A percentile compares a stretch with the other conserved stretches of the same genome.
Conservation (phyloP, 352 stramenopile species). For the Globisporangium lucens region DNA sequence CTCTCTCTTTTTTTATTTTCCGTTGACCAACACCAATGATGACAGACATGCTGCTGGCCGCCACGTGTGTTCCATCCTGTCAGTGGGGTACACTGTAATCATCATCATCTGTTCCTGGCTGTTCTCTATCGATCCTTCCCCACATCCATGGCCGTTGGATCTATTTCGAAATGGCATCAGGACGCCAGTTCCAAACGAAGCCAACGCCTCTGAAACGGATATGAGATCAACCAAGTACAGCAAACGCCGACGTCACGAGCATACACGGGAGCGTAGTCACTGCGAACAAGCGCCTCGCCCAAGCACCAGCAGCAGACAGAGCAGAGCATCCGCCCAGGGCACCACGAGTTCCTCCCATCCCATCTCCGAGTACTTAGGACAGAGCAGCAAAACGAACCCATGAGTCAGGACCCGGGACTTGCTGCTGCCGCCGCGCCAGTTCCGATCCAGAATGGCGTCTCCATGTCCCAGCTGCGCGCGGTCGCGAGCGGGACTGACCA, state of each 20-base stretch:
- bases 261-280: too few relatives aligned
- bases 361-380: neutral
- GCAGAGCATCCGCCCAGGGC: neutral
- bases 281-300: too few relatives aligned
- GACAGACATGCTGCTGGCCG: neutral
- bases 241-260: too few relatives aligned
- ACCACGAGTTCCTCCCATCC: neutral
- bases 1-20: neutral
- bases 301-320: neutral
- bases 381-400: neutral
- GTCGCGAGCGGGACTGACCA: neutral
- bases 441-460: neutral
- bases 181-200: too few relatives aligned
- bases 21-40: neutral
- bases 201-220: too few relatives aligned
- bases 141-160: too few relatives aligned
- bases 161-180: too few relatives aligned
- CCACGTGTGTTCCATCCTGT: neutral
- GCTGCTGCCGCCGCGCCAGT: neutral
- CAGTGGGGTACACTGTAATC: too few relatives aligned
- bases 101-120: too few relatives aligned
- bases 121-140: too few relatives aligned
- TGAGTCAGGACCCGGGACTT: neutral
- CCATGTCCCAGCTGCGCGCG: constrained; percentile 5
- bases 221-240: too few relatives aligned